Base-by-base conservation (phyloP, 306 rosid species). In the Leucaena leucocephala region DNA sequence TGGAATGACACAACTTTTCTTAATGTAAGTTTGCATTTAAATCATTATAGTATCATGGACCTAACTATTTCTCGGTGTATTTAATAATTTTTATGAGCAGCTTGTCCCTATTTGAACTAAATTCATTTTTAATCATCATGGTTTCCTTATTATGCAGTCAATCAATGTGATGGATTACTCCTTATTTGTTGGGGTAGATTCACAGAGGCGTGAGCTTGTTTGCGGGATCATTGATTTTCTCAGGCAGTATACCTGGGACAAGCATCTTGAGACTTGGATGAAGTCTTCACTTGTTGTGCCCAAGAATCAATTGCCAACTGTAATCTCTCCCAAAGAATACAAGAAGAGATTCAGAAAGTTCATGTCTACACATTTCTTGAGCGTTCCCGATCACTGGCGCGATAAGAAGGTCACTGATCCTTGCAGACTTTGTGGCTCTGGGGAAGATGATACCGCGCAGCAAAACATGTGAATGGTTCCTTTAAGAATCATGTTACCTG, bases 211-310 rank as follows among this genome's bases (percentile, higher is more conserved):
- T 35, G 90, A 87, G 79, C 96, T 96, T 72, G 98, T 96, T 27
- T 96, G 99, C 16, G 99, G 99, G 50, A 96, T 96, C 58, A 96
- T 96, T 8, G 99, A 96, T 87, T 96, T 89, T 83, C 91, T 93
- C n/a, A 89, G 99, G 89, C 99, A 96, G 83, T 96, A 96, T 75
- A 96, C 99, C 4, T 96, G 98, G 99, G 99, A 96, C 86, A 96
- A 96, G 85, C 99, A 96, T 66, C 87, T 96, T 19, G 99, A 96
- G 94, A 93, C 97, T 68, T 96, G 96, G 99, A 94, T 91, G 86
- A 96, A 96, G 86, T 85, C 98, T 75, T 96, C 99, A 62, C 97
- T 96, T 75, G 95, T 86, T 58, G 94, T 86, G 55, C 98, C 98
- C 46, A 93, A 75, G 80, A 89, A 93, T 82, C 61, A 88, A 11